Conservation (phyloP, 371 early-diverging fungal species). For the Mucor irregularis region DNA sequence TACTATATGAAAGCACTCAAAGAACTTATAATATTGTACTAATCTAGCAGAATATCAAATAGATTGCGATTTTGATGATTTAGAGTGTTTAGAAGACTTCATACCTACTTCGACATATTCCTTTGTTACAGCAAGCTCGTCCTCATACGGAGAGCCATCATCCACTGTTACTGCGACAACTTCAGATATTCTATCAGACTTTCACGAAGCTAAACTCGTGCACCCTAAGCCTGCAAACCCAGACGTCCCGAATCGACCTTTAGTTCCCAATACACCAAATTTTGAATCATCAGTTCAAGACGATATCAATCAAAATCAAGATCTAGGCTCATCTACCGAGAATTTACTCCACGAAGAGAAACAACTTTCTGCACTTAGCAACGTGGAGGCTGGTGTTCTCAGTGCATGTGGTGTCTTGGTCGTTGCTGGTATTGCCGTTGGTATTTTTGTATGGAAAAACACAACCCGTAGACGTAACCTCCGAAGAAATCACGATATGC, state of each 20-base stretch:
- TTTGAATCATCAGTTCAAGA: neutral
- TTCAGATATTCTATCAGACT: neutral
- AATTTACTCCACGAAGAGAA: neutral
- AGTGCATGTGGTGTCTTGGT: slow-evolving; percentile 17
- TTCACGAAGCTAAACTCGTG: slow-evolving; percentile 13
- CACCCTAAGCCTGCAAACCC: neutral
- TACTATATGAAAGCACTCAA: neutral
- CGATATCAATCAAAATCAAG: neutral
- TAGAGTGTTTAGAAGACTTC: neutral
- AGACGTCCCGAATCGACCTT: neutral
- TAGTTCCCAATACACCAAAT: too few relatives aligned
- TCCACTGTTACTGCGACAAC: neutral
- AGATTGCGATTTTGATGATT: slow-evolving; percentile 9
- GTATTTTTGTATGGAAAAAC: slow-evolving; percentile 23
- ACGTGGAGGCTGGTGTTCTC: slow-evolving; percentile 11
- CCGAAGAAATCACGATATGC: neutral
- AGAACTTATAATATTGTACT: too few relatives aligned
- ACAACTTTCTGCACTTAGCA: slow-evolving; percentile 3
- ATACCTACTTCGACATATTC: neutral
- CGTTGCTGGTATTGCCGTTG: slow-evolving; percentile 20
- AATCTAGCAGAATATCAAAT: too few relatives aligned
- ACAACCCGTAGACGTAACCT: slow-evolving; percentile 4
- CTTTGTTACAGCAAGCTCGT: neutral
- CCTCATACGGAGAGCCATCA: neutral
- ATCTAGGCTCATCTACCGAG: neutral